Conservation (phyloP, 352 stramenopile genomes). For the Phytophthora lateralis region DNA sequence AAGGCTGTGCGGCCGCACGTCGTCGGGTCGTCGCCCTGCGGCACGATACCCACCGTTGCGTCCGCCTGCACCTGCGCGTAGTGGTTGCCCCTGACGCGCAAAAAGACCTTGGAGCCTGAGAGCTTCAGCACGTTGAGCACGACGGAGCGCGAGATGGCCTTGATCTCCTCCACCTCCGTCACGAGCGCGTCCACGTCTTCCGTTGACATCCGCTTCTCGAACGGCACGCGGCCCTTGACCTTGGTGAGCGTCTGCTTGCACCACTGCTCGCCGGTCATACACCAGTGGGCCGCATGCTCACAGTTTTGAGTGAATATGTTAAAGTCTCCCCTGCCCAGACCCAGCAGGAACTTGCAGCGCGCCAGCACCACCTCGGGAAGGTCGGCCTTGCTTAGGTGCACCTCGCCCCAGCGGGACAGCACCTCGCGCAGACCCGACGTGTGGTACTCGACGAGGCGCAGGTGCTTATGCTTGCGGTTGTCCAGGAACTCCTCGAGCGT, state of each 20-base stretch:
- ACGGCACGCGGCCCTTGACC: slow-evolving; percentile 71
- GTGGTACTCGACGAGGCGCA: slow-evolving; percentile 88
- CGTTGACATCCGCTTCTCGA: slow-evolving; percentile 72
- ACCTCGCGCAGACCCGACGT: slow-evolving; percentile 81
- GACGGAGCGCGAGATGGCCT: slow-evolving; percentile 66
- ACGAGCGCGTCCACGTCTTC: slow-evolving; percentile 81
- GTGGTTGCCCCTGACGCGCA: slow-evolving; percentile 74
- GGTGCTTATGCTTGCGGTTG: slow-evolving; percentile 57
- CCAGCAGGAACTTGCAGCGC: slow-evolving; percentile 83
- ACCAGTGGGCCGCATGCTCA: slow-evolving; percentile 88
- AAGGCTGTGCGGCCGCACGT: slow-evolving; percentile 68
- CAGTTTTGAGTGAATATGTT: slow-evolving; percentile 91
- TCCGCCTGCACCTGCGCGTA: slow-evolving; percentile 63
- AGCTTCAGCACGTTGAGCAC: slow-evolving; percentile 75
- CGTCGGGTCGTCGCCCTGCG: slow-evolving; percentile 46
- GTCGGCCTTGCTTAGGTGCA: slow-evolving; percentile 84
- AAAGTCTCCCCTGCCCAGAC: slow-evolving; percentile 79
- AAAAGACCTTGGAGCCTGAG: slow-evolving; percentile 55
- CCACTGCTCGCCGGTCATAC: slow-evolving; percentile 90
- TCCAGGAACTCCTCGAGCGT: slow-evolving; percentile 84
- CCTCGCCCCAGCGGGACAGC: slow-evolving; percentile 83
- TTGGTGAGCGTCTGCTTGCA: slow-evolving; percentile 88
- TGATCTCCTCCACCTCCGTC: slow-evolving; percentile 79
- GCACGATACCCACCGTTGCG: slow-evolving; percentile 62
- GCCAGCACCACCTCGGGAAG: slow-evolving; percentile 82